Evolutionary conservation across 2,329 filamentous ascomycete species (phyloP).

Genomic region (Stachybotrys elegans): DNA sequence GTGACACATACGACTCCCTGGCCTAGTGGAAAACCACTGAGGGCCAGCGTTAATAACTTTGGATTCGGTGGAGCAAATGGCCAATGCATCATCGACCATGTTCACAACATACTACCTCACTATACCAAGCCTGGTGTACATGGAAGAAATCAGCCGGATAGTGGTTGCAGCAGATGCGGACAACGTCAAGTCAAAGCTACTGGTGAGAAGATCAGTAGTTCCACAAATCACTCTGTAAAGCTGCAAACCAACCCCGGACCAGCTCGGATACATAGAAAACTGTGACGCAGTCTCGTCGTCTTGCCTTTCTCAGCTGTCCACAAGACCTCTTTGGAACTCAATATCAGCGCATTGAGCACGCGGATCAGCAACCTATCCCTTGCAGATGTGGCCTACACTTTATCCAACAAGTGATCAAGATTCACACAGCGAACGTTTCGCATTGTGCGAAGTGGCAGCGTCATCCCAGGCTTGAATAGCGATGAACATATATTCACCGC

Average conservation of each 20-base stretch:
- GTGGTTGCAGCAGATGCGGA: too few species aligned
- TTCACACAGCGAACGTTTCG: constrained; percentile 9
- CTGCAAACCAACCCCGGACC: background rate
- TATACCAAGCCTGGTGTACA: constrained; percentile 1
- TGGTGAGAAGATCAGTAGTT: too few species aligned
- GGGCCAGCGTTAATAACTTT: background rate
- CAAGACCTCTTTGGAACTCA: constrained; percentile 10
- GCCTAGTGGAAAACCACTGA: background rate
- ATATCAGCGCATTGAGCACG: constrained; percentile 9
- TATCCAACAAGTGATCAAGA: constrained; percentile 9
- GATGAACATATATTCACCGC: too few species aligned
- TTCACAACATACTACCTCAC: background rate
- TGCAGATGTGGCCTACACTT: constrained; percentile 15
- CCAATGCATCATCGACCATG: constrained; percentile 1
- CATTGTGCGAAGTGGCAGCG: too few species aligned
- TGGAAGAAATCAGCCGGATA: background rate
- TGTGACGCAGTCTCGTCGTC: constrained; percentile 8
- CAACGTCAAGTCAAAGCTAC: too few species aligned
- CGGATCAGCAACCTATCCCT: constrained; percentile 2
- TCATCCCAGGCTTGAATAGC: too few species aligned
- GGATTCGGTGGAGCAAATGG: constrained; percentile 1
- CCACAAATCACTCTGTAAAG: too few species aligned
- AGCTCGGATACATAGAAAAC: background rate
- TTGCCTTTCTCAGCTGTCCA: constrained; percentile 18
- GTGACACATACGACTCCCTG: background rate